Evolutionary conservation across 164 flowering plant genomes (phyloP).

Genomic region (Buxus sempervirens): DNA sequence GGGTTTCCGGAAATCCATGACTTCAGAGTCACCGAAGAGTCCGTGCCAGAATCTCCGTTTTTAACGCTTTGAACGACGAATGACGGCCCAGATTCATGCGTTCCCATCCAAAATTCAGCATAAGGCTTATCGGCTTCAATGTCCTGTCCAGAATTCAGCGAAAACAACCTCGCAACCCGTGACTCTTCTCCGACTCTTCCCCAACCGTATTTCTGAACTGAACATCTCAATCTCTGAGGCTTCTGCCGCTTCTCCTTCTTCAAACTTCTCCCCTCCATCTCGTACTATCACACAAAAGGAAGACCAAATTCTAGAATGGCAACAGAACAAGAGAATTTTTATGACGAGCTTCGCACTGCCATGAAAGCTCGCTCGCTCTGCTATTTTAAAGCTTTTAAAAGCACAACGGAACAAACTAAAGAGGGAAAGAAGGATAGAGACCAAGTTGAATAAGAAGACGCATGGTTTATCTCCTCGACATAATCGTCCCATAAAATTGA

Average conservation of each 20-base stretch:
- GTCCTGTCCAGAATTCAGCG: conserved; percentile 39
- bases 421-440: too few species aligned
- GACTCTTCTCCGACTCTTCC: conserved; percentile 56
- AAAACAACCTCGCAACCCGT: conserved; percentile 45
- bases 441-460: too few species aligned
- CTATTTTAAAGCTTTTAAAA: too few species aligned
- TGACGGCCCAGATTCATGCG: conserved; percentile 55
- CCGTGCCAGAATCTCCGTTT: conserved; percentile 19
- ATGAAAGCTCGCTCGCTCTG: too few species aligned
- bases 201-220: conserved; percentile 80
- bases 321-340: too few species aligned
- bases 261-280: conserved; percentile 3
- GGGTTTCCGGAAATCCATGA: conserved; percentile 65
- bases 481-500: too few species aligned
- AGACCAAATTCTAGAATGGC: neutral
- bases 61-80: conserved; percentile 14
- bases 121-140: conserved; percentile 33
- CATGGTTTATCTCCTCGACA: too few species aligned
- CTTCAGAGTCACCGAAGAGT: conserved; percentile 35
- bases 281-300: neutral
- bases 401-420: too few species aligned
- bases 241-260: conserved; percentile 15
- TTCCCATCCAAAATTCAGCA: conserved; percentile 74
- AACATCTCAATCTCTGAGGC: conserved; percentile 44
- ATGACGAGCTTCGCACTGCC: too few species aligned